phyloP scores from a whole-genome alignment of 164 flowering plant genomes.

The Macadamia integrifolia region DNA sequence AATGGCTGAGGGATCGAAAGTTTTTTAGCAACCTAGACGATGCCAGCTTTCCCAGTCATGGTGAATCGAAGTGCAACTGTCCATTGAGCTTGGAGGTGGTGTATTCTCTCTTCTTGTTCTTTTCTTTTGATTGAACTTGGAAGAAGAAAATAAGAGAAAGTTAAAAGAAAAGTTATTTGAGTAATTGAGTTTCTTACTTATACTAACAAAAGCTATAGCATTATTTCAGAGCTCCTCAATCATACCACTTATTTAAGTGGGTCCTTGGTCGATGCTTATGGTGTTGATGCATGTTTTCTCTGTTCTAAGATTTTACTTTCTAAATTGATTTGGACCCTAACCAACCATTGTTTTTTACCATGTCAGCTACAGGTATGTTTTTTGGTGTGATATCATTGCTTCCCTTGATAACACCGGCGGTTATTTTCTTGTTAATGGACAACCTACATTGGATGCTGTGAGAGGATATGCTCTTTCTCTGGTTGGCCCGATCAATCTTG shows the following conservation, averaged over 20 bases:
- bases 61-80: conserved; percentile 79
- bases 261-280: conserved; percentile 84
- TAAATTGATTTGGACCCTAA: background rate
- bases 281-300: conserved; percentile 64
- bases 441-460: conserved; percentile 33
- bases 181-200: background rate
- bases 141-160: no score
- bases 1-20: conserved; percentile 30
- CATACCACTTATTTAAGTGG: conserved; percentile 71
- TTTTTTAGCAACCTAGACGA: conserved; percentile 41
- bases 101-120: background rate
- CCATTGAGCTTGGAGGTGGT: conserved; percentile 14
- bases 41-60: conserved; percentile 83
- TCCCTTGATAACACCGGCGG: conserved; percentile 89
- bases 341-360: background rate
- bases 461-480: conserved; percentile 32
- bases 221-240: no score
- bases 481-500: conserved; percentile 36
- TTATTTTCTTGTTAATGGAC: conserved; percentile 86
- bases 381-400: conserved; percentile 92
- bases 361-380: conserved; percentile 71
- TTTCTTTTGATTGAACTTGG: background rate
- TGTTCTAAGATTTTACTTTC: conserved; percentile 1
- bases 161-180: background rate
- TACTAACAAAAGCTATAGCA: background rate